Conservation (phyloP, 2,329 filamentous ascomycete genomes). For the Macrophomina phaseolina region DNA sequence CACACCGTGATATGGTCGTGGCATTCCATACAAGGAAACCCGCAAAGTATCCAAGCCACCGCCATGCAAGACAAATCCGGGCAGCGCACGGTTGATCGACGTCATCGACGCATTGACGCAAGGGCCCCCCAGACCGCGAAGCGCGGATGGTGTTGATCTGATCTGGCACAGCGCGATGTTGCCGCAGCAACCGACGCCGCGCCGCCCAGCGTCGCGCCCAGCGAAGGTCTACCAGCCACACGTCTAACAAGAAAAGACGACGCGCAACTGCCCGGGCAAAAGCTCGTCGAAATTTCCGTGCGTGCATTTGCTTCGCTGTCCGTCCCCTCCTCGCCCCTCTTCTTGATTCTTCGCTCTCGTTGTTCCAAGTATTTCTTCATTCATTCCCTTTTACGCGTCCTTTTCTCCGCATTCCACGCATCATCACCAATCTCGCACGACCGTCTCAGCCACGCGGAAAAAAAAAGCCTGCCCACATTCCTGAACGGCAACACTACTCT, state of each 20-base stretch:
- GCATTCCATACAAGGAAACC: too few species aligned
- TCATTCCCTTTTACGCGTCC: background rate
- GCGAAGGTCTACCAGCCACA: slow-evolving; percentile 4
- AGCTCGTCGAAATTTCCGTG: background rate
- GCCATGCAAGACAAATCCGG: background rate
- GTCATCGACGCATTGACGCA: slow-evolving; percentile 21
- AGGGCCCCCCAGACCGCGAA: slow-evolving; percentile 16
- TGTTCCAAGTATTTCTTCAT: background rate
- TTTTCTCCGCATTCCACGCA: background rate
- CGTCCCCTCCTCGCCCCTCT: background rate
- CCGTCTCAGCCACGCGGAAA: too few species aligned
- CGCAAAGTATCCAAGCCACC: too few species aligned
- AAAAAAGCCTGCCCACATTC: too few species aligned
- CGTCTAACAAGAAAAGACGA: background rate
- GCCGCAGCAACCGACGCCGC: slow-evolving; percentile 12
- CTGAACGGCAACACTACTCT: too few species aligned
- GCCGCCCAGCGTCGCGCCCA: slow-evolving; percentile 11
- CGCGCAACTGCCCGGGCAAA: background rate
- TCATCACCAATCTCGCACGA: too few species aligned
- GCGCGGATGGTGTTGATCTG: slow-evolving; percentile 19
- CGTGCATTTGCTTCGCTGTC: background rate
- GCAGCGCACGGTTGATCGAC: slow-evolving; percentile 5
- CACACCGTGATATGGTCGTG: too few species aligned
- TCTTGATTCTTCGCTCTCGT: background rate
- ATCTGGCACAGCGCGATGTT: background rate